Conservation (phyloP, 2,329 filamentous ascomycete genomes). For the Annulohypoxylon truncatum region DNA sequence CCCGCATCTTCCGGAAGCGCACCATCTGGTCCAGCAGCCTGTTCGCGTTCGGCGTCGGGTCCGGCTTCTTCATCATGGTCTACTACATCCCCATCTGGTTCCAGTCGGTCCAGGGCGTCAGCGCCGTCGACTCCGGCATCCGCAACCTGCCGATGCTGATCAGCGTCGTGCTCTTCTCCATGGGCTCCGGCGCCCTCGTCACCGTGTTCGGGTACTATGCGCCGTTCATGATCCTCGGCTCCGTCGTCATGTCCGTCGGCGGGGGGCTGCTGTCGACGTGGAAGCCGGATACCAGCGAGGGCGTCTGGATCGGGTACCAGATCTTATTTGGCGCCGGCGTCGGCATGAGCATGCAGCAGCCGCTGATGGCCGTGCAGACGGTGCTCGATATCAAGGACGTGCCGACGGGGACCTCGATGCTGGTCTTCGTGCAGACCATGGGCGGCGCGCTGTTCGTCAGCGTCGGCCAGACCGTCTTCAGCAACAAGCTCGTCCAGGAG, state of each 20-base stretch:
- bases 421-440: slow-evolving; percentile 58
- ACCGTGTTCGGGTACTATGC: slow-evolving; percentile 54
- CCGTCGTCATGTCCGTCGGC: slow-evolving; percentile 50
- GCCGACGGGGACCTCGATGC: slow-evolving; percentile 45
- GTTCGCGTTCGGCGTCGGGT: slow-evolving; percentile 52
- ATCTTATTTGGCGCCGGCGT: slow-evolving; percentile 55
- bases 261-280: slow-evolving; percentile 56
- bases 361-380: slow-evolving; percentile 57
- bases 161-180: slow-evolving; percentile 47
- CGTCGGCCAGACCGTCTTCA: slow-evolving; percentile 64
- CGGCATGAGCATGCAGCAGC: slow-evolving; percentile 56
- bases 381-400: slow-evolving; percentile 49
- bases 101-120: slow-evolving; percentile 50
- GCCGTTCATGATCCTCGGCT: slow-evolving; percentile 54
- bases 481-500: slow-evolving; percentile 57
- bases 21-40: slow-evolving; percentile 49
- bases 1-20: slow-evolving; percentile 54
- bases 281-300: slow-evolving; percentile 45
- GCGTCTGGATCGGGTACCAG: slow-evolving; percentile 58
- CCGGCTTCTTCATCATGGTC: slow-evolving; percentile 48
- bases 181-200: slow-evolving; percentile 46
- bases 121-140: slow-evolving; percentile 52
- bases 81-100: slow-evolving; percentile 52
- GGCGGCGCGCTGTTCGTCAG: slow-evolving; percentile 63
- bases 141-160: slow-evolving; percentile 52